Evolutionary conservation across 2,329 filamentous ascomycete species (phyloP).

Genomic region (Fusarium sp.): DNA sequence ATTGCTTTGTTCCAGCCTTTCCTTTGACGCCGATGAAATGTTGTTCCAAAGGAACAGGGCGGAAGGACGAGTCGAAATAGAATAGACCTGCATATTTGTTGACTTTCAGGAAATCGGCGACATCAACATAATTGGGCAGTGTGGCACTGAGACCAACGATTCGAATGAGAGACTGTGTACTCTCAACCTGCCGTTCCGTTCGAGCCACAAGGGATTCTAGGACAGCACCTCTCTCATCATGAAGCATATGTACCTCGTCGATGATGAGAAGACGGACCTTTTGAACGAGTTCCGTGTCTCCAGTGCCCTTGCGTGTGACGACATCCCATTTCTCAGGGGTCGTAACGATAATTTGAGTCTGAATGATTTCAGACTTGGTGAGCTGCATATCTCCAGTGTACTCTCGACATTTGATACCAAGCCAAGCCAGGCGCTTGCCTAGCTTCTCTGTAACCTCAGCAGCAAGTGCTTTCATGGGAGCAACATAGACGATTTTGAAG

Average conservation of each 20-base stretch:
- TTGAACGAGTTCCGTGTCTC: constrained; percentile 96
- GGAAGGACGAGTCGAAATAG: constrained; percentile 96
- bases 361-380: constrained; percentile 93
- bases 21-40: constrained; percentile 97
- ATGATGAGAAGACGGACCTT: constrained; percentile 97
- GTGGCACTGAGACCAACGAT: constrained; percentile 96
- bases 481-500: constrained; percentile 98
- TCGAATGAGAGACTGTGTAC: constrained; percentile 94
- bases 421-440: constrained; percentile 89
- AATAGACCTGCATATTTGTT: constrained; percentile 93
- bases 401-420: constrained; percentile 90
- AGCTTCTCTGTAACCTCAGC: constrained; percentile 97
- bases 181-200: constrained; percentile 96
- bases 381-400: constrained; percentile 99
- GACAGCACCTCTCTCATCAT: constrained; percentile 95
- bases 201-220: constrained; percentile 94
- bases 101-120: constrained; percentile 95
- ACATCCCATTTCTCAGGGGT: constrained; percentile 99
- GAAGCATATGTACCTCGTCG: constrained; percentile 99
- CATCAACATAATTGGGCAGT: constrained; percentile 94
- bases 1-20: constrained; percentile 81
- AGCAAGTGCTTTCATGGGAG: constrained; percentile 97
- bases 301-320: constrained; percentile 94
- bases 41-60: constrained; percentile 94
- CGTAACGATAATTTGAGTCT: constrained; percentile 97